Base-by-base conservation (phyloP, 768 basidiomycete genomes). In the Psilocybe cyanescens region DNA sequence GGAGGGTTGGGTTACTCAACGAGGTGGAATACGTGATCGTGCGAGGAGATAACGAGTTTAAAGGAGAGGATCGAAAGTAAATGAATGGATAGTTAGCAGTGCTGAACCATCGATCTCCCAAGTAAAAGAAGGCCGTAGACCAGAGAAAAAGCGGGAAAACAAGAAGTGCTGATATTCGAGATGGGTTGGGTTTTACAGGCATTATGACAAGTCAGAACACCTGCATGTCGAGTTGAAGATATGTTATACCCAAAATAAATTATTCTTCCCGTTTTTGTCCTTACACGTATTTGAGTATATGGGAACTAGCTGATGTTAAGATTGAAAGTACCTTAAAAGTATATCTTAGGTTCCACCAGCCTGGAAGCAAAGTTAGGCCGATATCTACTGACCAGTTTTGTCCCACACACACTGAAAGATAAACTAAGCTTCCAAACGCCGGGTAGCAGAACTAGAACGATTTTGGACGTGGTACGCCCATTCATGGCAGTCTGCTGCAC, bases 351-450 rank as follows among this genome's bases (percentile, higher is more conserved):
- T 44, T 44, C 41, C 14, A 35, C 33, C 7, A 11, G 41, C 41
- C 41, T 12, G 7, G n/a, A 44, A 11, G 41, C 11, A 44, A 8
- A 44, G 5, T 44, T 44, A 44, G 11, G 14, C 14, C n/a, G 41
- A 14, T 12, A 14, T 5, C 41, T 16, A 44, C 11, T 44, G 41
- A n/a, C n/a, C 41, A 44, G 33, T 35, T 12, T 17, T 14, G 9
- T 6, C n/a, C 16, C 30, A 33, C 4, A 33, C 12, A 16, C 50
- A 24, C 16, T 51, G 28, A 51, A 35, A 53, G 33, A 37, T 17
- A 53, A 14, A 14, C 51, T 37, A 14, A 53, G 51, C 31, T 53
- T 53, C 51, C 24, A 53, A 31, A 53, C 51, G n/a, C 51, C 31
- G 51, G 51, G 51, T 53, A 37, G 31, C 33, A 28, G 7, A 33